Percentiles rank a stretch among this genome's conserved stretches.
These are phyloP conservation scores for Xanthoparmelia taractica DNA, from an alignment of 495 filamentous ascomycete genomes.

Conservation along the genomic window DNA sequence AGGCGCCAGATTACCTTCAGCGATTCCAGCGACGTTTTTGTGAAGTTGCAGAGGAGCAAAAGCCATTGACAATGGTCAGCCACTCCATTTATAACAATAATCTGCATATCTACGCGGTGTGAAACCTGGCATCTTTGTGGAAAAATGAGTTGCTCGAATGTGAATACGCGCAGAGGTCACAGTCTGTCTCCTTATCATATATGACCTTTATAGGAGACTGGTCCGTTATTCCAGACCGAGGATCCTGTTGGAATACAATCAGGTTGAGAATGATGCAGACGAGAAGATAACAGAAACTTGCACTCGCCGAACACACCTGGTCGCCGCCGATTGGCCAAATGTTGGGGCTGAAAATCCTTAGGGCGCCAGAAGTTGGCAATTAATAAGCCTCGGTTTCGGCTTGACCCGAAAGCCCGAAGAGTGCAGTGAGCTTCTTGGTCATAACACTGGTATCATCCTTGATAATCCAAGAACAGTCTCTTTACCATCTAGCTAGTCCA, in stretches of 20 bases:
- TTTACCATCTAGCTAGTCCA: too few relatives aligned
- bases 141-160: neutral
- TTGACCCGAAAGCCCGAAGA: too few relatives aligned
- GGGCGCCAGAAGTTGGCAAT: neutral
- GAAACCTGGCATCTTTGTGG: neutral
- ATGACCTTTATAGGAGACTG: neutral
- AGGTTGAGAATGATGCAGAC: neutral
- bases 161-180: neutral
- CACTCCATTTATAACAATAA: too few relatives aligned
- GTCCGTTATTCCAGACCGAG: too few relatives aligned
- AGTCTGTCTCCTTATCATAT: neutral
- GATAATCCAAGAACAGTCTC: too few relatives aligned
- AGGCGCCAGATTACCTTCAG: too few relatives aligned
- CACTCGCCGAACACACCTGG: neutral
- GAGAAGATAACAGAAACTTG: neutral
- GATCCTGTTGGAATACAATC: neutral
- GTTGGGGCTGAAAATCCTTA: neutral
- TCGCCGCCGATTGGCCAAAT: neutral
- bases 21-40: too few relatives aligned
- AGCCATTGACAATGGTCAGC: too few relatives aligned
- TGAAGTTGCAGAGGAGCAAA: too few relatives aligned
- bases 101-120: neutral
- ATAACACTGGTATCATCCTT: too few relatives aligned
- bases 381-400: neutral
- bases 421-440: too few relatives aligned